These are phyloP conservation scores for Ceratocystiopsis sp. DNA, from an alignment of 2,329 filamentous ascomycete genomes.

Conservation along the genomic window DNA sequence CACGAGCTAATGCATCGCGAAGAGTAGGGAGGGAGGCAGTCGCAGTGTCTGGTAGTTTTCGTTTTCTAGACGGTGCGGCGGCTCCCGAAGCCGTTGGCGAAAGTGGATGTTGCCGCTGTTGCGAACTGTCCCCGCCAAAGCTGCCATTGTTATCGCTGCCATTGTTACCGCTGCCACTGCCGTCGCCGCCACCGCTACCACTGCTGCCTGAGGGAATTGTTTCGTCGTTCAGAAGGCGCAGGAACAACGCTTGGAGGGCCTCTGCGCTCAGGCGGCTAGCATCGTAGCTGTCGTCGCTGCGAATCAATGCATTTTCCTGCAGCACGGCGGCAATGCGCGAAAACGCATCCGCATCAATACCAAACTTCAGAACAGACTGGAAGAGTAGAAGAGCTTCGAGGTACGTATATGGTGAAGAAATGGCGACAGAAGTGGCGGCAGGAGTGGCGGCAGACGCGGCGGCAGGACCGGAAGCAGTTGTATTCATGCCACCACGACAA, in stretches of 20 bases:
- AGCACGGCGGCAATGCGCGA: constrained; percentile 38
- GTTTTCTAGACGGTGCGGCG: constrained; percentile 22
- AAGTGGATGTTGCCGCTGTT: too few species aligned
- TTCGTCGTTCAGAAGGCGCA: constrained; percentile 61
- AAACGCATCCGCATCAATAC: constrained; percentile 16
- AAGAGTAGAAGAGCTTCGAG: constrained; percentile 20
- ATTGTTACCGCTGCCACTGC: constrained; percentile 22
- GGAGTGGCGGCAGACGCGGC: background rate
- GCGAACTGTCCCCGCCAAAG: too few species aligned
- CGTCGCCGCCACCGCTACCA: constrained; percentile 13
- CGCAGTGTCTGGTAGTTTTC: too few species aligned
- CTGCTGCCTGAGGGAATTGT: constrained; percentile 32
- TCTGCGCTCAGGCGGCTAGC: constrained; percentile 57
- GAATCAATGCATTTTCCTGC: constrained; percentile 55
- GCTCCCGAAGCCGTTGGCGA: too few species aligned
- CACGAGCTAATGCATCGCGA: constrained; percentile 47
- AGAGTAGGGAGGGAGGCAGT: constrained; percentile 41
- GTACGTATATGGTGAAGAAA: constrained; percentile 14
- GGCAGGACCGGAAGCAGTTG: constrained; percentile 9
- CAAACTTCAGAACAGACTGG: constrained; percentile 15
- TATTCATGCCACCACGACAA: constrained; percentile 18
- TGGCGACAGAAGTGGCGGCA: background rate
- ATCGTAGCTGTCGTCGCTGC: constrained; percentile 55
- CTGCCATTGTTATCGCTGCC: constrained; percentile 15
- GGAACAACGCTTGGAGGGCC: constrained; percentile 62